These are phyloP conservation scores for Corylus americana DNA, from an alignment of 306 rosid genomes.

Conservation along the genomic window DNA sequence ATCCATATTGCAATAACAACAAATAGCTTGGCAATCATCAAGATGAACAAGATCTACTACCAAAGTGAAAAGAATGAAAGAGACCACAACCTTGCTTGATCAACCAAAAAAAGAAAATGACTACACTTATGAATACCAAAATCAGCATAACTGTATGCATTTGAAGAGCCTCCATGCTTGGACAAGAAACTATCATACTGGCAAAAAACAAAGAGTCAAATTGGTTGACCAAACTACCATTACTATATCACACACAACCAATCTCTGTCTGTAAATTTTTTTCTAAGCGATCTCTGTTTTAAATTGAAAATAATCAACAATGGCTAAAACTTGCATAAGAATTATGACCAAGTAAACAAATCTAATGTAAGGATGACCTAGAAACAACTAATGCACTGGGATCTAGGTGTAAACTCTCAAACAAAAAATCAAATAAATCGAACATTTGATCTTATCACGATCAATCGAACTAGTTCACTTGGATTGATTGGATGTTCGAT, in stretches of 20 bases:
- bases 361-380: background rate
- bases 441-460: too few relatives aligned
- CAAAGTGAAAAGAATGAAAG: too few relatives aligned
- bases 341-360: background rate
- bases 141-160: too few relatives aligned
- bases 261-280: background rate
- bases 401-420: background rate
- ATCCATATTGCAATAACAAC: background rate
- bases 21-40: too few relatives aligned
- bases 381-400: constrained; percentile 1
- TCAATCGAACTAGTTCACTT: too few relatives aligned
- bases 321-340: constrained; percentile 5
- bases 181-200: constrained; percentile 96
- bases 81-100: too few relatives aligned
- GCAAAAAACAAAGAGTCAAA: constrained; percentile 45
- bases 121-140: too few relatives aligned
- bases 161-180: too few relatives aligned
- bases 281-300: background rate
- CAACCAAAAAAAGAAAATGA: too few relatives aligned
- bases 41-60: too few relatives aligned
- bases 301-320: constrained; percentile 20
- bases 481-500: too few relatives aligned
- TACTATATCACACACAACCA: background rate
- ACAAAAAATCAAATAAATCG: background rate
- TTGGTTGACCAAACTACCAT: constrained; percentile 27